Conservation (phyloP, 306 rosid species). For the Prunus salicina region DNA sequence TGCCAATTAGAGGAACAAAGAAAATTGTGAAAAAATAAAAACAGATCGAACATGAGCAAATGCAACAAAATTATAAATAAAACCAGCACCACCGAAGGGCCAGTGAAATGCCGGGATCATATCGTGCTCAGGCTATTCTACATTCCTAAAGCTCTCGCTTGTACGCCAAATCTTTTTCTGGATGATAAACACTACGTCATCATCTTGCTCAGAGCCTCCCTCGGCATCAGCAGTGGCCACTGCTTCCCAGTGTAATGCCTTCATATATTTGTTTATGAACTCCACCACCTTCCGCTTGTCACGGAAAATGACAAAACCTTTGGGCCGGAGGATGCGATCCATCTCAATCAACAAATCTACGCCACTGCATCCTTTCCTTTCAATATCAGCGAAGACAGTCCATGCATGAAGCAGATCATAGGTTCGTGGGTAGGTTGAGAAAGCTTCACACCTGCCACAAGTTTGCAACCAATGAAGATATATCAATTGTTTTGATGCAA, state of each 20-base stretch:
- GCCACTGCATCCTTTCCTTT: slow-evolving; percentile 65
- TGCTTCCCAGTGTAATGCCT: slow-evolving; percentile 90
- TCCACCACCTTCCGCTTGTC: slow-evolving; percentile 75
- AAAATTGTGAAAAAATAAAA: neutral
- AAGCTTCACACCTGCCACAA: slow-evolving; percentile 85
- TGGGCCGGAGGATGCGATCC: slow-evolving; percentile 89
- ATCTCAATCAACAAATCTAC: slow-evolving; percentile 86
- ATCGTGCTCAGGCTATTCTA: slow-evolving; percentile 43
- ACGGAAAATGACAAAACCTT: slow-evolving; percentile 70
- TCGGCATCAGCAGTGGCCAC: slow-evolving; percentile 56
- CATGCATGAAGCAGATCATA: slow-evolving; percentile 91
- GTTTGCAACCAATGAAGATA: neutral
- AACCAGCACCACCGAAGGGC: slow-evolving; percentile 13
- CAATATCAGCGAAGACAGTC: slow-evolving; percentile 71
- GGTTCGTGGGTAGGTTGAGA: slow-evolving; percentile 91
- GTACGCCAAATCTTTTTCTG: slow-evolving; percentile 97
- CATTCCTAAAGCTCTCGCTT: slow-evolving; percentile 66
- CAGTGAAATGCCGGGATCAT: neutral
- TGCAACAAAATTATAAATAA: slow-evolving; percentile 30
- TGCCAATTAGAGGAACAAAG: slow-evolving; percentile 9
- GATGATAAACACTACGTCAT: slow-evolving; percentile 57
- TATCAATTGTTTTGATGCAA: neutral
- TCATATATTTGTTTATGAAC: slow-evolving; percentile 62
- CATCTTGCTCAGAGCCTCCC: slow-evolving; percentile 54
- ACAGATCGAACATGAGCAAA: neutral